Evolutionary conservation across 2,329 filamentous ascomycete genomes (phyloP), one percentile per base, ranked within the genome.

Genomic region (Pleurostoma richardsiae): DNA sequence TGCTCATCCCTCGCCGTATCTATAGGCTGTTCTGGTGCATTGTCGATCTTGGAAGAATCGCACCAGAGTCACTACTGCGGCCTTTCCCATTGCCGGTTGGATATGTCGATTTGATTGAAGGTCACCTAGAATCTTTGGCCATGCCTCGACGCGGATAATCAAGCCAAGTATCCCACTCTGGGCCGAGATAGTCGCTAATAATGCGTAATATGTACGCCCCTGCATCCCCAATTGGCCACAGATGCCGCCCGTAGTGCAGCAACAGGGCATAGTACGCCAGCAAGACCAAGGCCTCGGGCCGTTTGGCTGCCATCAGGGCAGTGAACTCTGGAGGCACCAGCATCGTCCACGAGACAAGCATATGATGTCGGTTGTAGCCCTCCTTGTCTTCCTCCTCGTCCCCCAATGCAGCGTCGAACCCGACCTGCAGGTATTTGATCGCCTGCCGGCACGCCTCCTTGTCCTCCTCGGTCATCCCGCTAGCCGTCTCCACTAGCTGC

Each of bases 161-260:
- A 8, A 53, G 40, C 53, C 53, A 55, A n/a, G 31, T n/a, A 40
- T 43, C 39, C 53, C 51, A 55, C n/a, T 40, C 42, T 2, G 49
- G 45, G 10, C 44, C 44, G 26, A 55, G 44, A 31, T 49, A 38
- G 26, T 53, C 47, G 5, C 4, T 40, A 27, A 55, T 43, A 4
- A 55, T 42, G 10, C 44, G 30, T 30, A 55, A 41, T 4, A 54
- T 43, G 45, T 50, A 45, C 39, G 33, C 41, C 10, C 55, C 55
- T 4, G 55, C 47, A 28, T 53, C 55, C 10, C 54, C 52, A n/a
- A 64, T 51, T 43, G 59, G 59, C 61, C 61, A 65, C 39, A 62
- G 28, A 10, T 49, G 31, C 31, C 50, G 47, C 11, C 50, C 55
- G 29, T 57, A 46, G 43, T 64, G 57, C 11, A 64, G 51, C 27